Conservation (phyloP, 1,139 yeast genomes). For the Yamadazyma oceani region DNA sequence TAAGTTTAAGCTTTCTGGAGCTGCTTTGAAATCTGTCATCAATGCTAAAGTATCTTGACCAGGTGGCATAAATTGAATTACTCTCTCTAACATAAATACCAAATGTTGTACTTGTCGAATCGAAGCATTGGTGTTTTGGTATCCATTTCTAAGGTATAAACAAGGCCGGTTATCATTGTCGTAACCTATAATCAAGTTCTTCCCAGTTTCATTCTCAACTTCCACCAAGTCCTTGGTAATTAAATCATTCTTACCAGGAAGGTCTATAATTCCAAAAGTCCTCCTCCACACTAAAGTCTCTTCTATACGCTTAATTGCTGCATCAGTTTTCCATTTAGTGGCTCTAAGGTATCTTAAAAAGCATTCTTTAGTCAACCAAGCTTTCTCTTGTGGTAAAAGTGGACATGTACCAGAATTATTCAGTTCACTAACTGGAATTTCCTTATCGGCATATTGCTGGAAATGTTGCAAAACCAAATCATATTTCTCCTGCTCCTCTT, state of each 20-base stretch:
- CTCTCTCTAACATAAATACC: constrained; percentile 87
- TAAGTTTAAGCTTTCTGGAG: constrained; percentile 41
- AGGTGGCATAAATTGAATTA: constrained; percentile 89
- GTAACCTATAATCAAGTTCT: constrained; percentile 83
- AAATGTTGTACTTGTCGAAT: constrained; percentile 89
- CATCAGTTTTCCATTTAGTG: constrained; percentile 78
- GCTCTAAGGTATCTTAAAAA: constrained; percentile 85
- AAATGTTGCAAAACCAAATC: constrained; percentile 26
- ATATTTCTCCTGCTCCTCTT: constrained; percentile 31
- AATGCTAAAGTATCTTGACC: constrained; percentile 93
- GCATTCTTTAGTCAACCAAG: constrained; percentile 92
- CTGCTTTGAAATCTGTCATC: constrained; percentile 81
- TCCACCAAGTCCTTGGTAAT: constrained; percentile 64
- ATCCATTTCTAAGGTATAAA: constrained; percentile 83
- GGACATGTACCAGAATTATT: constrained; percentile 23
- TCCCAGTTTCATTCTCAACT: constrained; percentile 81
- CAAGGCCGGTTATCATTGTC: constrained; percentile 91
- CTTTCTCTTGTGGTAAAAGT: constrained; percentile 58
- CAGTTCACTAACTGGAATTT: constrained; percentile 25
- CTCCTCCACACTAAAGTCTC: constrained; percentile 88
- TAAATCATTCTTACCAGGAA: constrained; percentile 41
- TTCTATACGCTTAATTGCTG: constrained; percentile 71
- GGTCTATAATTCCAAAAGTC: constrained; percentile 77
- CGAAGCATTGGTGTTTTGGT: constrained; percentile 87
- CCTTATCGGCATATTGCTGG: constrained; percentile 20